Percentiles rank a stretch among this genome's conserved stretches.
Conservation (phyloP, 805 yeast species). For the Lipomyces mesembrius region DNA sequence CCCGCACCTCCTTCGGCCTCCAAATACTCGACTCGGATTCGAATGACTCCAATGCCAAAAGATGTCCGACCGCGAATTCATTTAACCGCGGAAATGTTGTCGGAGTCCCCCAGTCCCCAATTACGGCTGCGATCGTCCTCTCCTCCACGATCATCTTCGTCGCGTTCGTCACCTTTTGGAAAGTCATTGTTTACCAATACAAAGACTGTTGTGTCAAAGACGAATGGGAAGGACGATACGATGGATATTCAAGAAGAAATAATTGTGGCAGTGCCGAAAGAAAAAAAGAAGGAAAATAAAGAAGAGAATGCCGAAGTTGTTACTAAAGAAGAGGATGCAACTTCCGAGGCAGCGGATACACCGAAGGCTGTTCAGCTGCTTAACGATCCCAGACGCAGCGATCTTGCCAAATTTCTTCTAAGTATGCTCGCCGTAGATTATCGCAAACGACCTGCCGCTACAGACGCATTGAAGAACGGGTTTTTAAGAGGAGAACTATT, state of each 20-base stretch:
- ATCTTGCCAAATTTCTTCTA: constrained; percentile 17
- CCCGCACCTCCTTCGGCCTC: background rate
- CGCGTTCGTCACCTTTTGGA: constrained; percentile 4
- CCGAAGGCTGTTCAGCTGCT: constrained; percentile 11
- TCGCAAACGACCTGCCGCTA: constrained; percentile 23
- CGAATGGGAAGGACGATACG: background rate
- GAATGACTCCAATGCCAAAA: background rate
- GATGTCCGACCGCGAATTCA: constrained; percentile 8
- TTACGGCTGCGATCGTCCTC: constrained; percentile 8
- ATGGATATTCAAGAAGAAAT: background rate
- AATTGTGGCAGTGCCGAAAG: background rate
- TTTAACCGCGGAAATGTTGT: constrained; percentile 8
- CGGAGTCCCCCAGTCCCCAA: constrained; percentile 6
- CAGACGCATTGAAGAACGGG: constrained; percentile 26
- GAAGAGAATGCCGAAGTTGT: background rate
- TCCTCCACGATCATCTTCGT: background rate
- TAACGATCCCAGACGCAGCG: constrained; percentile 22
- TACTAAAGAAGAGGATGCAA: background rate
- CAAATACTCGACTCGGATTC: background rate
- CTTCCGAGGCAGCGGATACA: background rate
- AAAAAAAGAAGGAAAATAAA: background rate
- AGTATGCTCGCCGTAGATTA: constrained; percentile 23
- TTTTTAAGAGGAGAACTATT: constrained; percentile 29
- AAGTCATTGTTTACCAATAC: background rate
- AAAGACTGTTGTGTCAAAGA: background rate